Evolutionary conservation across 768 basidiomycete genomes (phyloP).

Genomic region (Neoboletus magnificus): DNA sequence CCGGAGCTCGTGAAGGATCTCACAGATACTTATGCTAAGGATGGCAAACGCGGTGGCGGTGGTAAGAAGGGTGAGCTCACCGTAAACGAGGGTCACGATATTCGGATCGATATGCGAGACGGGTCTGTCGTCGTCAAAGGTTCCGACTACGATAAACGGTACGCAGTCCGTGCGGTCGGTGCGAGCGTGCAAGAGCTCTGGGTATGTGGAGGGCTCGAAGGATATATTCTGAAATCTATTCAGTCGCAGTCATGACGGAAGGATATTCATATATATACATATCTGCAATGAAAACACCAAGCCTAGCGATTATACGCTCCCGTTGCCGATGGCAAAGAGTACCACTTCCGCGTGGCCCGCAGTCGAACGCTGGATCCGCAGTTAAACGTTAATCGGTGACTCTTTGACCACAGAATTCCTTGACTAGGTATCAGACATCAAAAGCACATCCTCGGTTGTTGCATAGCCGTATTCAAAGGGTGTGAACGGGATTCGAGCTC

Average conservation of each 20-base stretch:
- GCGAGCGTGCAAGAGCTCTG: slow-evolving; percentile 96
- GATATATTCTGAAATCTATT: slow-evolving; percentile 79
- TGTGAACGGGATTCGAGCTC: background rate
- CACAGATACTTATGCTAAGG: slow-evolving; percentile 69
- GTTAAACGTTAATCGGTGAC: background rate
- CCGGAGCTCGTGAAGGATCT: slow-evolving; percentile 86
- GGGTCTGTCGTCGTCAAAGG: slow-evolving; percentile 61
- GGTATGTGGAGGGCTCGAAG: slow-evolving; percentile 93
- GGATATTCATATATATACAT: background rate
- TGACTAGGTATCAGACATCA: background rate
- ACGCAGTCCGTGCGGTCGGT: slow-evolving; percentile 76
- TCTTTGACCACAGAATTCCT: background rate
- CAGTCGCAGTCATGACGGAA: slow-evolving; percentile 30
- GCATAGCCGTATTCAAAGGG: background rate
- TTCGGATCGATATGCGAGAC: slow-evolving; percentile 65
- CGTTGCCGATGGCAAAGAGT: no score
- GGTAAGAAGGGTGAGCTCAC: slow-evolving; percentile 82
- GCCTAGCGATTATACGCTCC: background rate
- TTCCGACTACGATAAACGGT: slow-evolving; percentile 46
- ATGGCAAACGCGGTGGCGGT: slow-evolving; percentile 73
- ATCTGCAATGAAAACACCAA: background rate
- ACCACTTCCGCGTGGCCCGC: background rate
- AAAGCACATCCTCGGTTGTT: background rate
- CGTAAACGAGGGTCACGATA: slow-evolving; percentile 63
- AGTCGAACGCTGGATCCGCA: background rate